phyloP scores from a whole-genome alignment of 2,329 filamentous ascomycete species.

The Didymella segeticola region DNA sequence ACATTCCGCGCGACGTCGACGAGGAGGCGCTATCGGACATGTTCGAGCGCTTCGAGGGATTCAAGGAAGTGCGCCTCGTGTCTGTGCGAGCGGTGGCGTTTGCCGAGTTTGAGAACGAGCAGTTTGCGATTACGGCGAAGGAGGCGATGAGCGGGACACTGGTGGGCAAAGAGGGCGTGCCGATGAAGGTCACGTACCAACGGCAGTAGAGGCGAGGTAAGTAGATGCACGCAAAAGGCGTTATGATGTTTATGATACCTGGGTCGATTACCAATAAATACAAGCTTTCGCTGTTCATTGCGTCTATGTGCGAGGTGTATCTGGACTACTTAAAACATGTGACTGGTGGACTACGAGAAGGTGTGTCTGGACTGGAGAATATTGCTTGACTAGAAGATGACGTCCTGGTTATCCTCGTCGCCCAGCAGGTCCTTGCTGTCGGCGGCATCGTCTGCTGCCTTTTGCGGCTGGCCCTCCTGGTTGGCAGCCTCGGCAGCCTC shows the following conservation, averaged over 20 bases:
- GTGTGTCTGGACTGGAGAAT: not conserved
- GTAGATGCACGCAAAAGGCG: conserved; percentile 15
- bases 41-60: conserved; percentile 90
- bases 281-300: not conserved
- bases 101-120: conserved; percentile 92
- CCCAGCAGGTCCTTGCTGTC: conserved; percentile 71
- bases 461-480: conserved; percentile 12
- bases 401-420: conserved; percentile 79
- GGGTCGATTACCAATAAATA: not conserved
- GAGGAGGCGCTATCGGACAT: conserved; percentile 79
- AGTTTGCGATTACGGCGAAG: conserved; percentile 89
- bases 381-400: conserved; percentile 79
- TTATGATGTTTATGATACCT: conserved; percentile 38
- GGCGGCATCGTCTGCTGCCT: conserved; percentile 42
- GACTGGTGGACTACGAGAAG: not conserved
- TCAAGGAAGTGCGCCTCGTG: conserved; percentile 89
- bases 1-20: conserved; percentile 85
- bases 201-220: conserved; percentile 74
- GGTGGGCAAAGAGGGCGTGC: conserved; percentile 74
- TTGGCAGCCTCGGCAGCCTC: conserved; percentile 8
- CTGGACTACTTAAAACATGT: not conserved
- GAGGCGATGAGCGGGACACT: conserved; percentile 88
- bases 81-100: conserved; percentile 92
- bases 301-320: not conserved
- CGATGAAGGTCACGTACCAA: conserved; percentile 96